Evolutionary conservation across 257 asterid species (phyloP).

Genomic region (Fraxinus americana): DNA sequence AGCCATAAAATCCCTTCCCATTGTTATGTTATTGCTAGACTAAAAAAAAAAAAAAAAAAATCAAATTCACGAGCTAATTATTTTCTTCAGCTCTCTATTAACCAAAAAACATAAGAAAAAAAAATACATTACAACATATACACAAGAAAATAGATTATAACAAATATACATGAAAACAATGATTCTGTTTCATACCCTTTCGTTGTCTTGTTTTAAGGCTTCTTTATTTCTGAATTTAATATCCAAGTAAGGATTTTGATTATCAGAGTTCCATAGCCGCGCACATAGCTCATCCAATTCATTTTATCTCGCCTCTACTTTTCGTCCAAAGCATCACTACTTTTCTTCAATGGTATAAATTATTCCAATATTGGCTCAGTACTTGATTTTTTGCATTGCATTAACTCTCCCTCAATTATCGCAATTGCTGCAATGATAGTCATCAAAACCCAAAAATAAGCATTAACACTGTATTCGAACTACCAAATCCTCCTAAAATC

Average conservation of each 20-base stretch:
- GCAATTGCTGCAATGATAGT: too few relatives aligned
- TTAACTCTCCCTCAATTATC: too few relatives aligned
- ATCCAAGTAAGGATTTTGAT: constrained; percentile 13
- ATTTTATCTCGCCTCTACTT: constrained; percentile 39
- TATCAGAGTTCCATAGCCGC: constrained; percentile 71
- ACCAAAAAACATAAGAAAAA: neutral
- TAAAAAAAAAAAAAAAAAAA: constrained; percentile 23
- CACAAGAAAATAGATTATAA: neutral
- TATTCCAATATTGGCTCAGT: too few relatives aligned
- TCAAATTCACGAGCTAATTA: constrained; percentile 19
- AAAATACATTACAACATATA: constrained; percentile 8
- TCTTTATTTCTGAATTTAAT: constrained; percentile 11
- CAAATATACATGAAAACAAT: neutral
- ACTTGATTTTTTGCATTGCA: too few relatives aligned
- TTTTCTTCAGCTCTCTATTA: constrained; percentile 43
- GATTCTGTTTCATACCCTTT: constrained; percentile 42
- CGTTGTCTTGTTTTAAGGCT: constrained; percentile 26
- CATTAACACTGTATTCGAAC: too few relatives aligned
- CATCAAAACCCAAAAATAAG: too few relatives aligned
- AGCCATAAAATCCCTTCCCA: constrained; percentile 42
- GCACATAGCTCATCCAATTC: constrained; percentile 62
- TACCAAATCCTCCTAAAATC: too few relatives aligned
- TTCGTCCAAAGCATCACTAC: constrained; percentile 22
- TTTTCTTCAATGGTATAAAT: neutral
- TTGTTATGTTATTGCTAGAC: constrained; percentile 40